Base-by-base conservation (phyloP, 2,329 filamentous ascomycete species). In the Pyricularia grisea region DNA sequence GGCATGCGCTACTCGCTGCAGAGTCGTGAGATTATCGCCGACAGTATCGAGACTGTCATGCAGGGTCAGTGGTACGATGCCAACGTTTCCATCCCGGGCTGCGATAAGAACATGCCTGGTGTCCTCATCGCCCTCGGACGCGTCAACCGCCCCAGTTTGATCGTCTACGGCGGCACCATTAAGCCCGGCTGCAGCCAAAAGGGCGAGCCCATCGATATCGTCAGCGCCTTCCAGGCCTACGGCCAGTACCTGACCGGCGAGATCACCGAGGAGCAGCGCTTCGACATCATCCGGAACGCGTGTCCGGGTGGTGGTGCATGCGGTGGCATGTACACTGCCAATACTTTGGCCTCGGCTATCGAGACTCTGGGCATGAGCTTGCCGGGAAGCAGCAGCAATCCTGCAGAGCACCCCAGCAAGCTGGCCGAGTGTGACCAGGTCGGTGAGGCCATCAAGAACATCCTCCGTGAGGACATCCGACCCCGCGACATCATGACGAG, bases 51-150 rank as follows among this genome's bases (percentile, higher is more conserved):
- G 86, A 98, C 95, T 5, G 95, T 99, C 75, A 99, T 98, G 94
- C 91, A 93, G 73, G 95, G 93, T 20, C 95, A 99, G 81, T 98
- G 94, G 93, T 98, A 99, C 78, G 95, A 99, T 79, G 94, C 89
- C 74, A 98, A 98, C 80, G 91, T 99, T 77, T 97, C 93, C 68
- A 91, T 99, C 75, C 95, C 95, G 17, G 95, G 95, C 66, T 99
- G 95, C 81, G 95, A 99, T 86, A 99, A 99, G 88, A 99, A 99
- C 83, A 98, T 99, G 95, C 93, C 93, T 1, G 92, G 92, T 79
- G 92, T 95, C 14, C 82, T 93, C 75, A 95, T 95, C 76, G 95
- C 94, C 69, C 97, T 97, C 92, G 94, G 93, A 55, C 88, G 95
- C 74, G 89, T 97, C 73, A 98, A 99, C 83, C 85, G 95, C 65